Conservation (phyloP, 2,329 filamentous ascomycete species). For the Ramichloridium luteum region DNA sequence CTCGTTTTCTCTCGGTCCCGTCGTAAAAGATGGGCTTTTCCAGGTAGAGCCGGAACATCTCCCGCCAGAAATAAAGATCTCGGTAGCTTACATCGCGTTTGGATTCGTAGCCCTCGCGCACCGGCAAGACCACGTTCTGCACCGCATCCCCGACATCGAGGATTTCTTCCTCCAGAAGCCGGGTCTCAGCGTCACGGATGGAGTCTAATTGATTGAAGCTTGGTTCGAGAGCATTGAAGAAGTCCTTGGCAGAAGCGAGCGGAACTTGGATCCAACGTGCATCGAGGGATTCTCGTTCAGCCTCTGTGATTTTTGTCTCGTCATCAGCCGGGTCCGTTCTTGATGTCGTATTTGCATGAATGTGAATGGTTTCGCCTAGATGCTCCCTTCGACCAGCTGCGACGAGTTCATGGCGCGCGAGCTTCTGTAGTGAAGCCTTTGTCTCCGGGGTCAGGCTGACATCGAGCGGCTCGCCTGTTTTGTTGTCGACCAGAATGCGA, state of each 20-base stretch:
- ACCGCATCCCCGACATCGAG: constrained; percentile 52
- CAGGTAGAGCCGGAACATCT: constrained; percentile 70
- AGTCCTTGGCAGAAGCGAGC: constrained; percentile 63
- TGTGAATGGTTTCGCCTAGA: constrained; percentile 9
- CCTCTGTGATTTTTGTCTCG: background rate
- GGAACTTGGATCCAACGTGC: constrained; percentile 54
- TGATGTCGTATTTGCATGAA: constrained; percentile 3
- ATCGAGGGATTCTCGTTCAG: constrained; percentile 8
- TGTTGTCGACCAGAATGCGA: constrained; percentile 55
- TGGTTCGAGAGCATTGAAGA: constrained; percentile 62
- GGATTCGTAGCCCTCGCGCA: constrained; percentile 36
- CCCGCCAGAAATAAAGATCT: constrained; percentile 64
- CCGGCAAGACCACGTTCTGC: constrained; percentile 51
- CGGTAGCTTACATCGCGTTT: constrained; percentile 22
- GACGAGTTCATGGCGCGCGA: constrained; percentile 40
- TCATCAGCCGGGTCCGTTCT: constrained; percentile 1
- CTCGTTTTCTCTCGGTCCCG: constrained; percentile 58
- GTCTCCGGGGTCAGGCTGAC: constrained; percentile 56
- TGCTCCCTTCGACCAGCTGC: constrained; percentile 24
- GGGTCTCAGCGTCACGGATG: constrained; percentile 55
- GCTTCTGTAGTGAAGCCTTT: constrained; percentile 48
- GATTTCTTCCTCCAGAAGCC: constrained; percentile 52
- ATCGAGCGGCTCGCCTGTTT: constrained; percentile 55
- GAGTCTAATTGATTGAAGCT: constrained; percentile 58
- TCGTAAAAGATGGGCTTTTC: constrained; percentile 75